Conservation (phyloP, 1,139 yeast genomes). For the Pichia sp. region DNA sequence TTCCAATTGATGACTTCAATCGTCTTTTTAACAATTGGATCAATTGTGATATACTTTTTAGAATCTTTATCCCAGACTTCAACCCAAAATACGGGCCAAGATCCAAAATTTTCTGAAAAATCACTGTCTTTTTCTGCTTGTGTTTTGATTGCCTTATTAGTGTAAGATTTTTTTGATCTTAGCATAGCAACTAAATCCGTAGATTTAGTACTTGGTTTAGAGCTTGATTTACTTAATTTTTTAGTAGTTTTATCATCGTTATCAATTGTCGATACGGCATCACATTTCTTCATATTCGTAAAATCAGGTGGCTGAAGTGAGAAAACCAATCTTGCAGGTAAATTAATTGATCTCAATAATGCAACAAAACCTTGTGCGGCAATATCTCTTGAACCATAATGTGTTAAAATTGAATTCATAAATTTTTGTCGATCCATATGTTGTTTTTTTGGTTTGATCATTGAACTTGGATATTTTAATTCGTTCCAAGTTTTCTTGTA, state of each 20-base stretch:
- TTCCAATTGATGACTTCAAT: slow-evolving; percentile 64
- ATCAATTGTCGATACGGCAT: slow-evolving; percentile 9
- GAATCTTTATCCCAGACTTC: slow-evolving; percentile 84
- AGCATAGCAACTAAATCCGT: slow-evolving; percentile 1
- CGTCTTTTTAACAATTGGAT: slow-evolving; percentile 58
- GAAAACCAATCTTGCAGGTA: slow-evolving; percentile 67
- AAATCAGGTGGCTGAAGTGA: slow-evolving; percentile 90
- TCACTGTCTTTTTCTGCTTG: slow-evolving; percentile 14
- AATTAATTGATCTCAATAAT: slow-evolving; percentile 59
- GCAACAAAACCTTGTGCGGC: slow-evolving; percentile 88
- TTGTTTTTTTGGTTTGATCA: slow-evolving; percentile 1
- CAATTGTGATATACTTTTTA: slow-evolving; percentile 77
- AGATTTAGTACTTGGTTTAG: neutral
- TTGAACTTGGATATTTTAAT: slow-evolving; percentile 26
- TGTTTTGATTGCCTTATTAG: slow-evolving; percentile 12
- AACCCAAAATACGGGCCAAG: slow-evolving; percentile 80
- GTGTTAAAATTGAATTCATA: slow-evolving; percentile 34
- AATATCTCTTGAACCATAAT: slow-evolving; percentile 68
- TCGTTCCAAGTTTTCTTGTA: slow-evolving; percentile 58
- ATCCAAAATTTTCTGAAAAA: slow-evolving; percentile 8
- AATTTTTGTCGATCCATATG: slow-evolving; percentile 34
- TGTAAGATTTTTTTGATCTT: slow-evolving; percentile 17
- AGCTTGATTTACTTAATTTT: slow-evolving; percentile 1
- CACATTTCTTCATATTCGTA: slow-evolving; percentile 36
- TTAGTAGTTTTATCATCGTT: neutral